Evolutionary conservation across 345 rosid species (phyloP), one percentile per base, ranked within the genome.

Genomic region (Heritiera littoralis): DNA sequence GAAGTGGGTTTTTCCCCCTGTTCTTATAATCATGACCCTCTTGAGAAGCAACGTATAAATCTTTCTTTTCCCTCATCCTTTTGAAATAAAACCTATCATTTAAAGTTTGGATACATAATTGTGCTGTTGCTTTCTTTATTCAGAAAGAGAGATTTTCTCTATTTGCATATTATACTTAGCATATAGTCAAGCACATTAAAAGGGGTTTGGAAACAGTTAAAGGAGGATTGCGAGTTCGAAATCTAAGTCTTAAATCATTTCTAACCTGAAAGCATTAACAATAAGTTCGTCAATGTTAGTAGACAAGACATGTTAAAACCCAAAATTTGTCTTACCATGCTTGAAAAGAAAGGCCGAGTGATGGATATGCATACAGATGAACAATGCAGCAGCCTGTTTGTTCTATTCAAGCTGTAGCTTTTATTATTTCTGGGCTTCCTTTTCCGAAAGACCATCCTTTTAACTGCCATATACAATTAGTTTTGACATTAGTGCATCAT

Each of bases 291-390:
- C 68, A 60, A 43, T 60, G 35, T 7, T 49, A 23, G 72, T 32
- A 35, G n/a, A 48, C 72, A 63, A 17, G 79, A 64, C 79, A 46
- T 30, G 69, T 28, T 61, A 35, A 76, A 41, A 30, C 56, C 71
- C 30, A 45, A 46, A 23, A 8, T 49, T 61, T 63, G 70, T 76
- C 78, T 61, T 43, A 6, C 59, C 78, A 76, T 76, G 70, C 28
- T 76, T 30, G 28, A 46, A 61, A 76, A 30, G 54, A 65, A 2
- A 63, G 5, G 15, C 4, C 70, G 40, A 32, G 7, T 46, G 14
- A 18, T 70, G n/a, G n/a, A 23, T 51, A 20, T 28, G 13, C 3
- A 14, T 11, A 18, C 76, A 35, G 9, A 23, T 59, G 54, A 59
- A 40, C 13, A 54, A 41, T 56, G 52, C 67, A 74, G 52, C 67